Conservation (phyloP, 176 grass and related monocot species). For the Juncus inflexus region DNA sequence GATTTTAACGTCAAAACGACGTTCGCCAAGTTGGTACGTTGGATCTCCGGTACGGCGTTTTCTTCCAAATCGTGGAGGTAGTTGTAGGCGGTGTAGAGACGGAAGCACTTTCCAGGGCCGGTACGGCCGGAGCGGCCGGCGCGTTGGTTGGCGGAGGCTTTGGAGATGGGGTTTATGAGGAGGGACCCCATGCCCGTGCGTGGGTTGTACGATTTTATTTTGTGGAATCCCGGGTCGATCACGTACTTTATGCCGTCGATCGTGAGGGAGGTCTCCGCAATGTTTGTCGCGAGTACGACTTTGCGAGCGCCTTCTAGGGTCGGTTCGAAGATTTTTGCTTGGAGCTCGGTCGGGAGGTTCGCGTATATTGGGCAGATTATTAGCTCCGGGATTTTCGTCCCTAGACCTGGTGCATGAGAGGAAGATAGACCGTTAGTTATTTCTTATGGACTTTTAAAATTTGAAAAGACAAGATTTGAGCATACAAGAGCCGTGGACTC, state of each 20-base stretch:
- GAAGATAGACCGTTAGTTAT: no score
- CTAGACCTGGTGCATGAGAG: slow-evolving; percentile 31
- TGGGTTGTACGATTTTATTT: slow-evolving; percentile 91
- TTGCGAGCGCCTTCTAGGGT: slow-evolving; percentile 85
- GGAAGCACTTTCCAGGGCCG: slow-evolving; percentile 92
- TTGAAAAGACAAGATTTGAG: no score
- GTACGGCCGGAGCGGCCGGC: slow-evolving; percentile 89
- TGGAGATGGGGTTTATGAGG: slow-evolving; percentile 82
- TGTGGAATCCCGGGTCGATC: slow-evolving; percentile 89
- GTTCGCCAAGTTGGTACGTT: slow-evolving; percentile 85
- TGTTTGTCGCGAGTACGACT: slow-evolving; percentile 89
- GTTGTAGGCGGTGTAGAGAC: slow-evolving; percentile 76
- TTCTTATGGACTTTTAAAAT: no score
- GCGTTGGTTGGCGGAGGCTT: slow-evolving; percentile 83
- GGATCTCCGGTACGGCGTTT: slow-evolving; percentile 84
- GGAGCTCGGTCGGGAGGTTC: slow-evolving; percentile 86
- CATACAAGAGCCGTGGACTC: no score
- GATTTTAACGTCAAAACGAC: slow-evolving; percentile 92
- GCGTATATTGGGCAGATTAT: slow-evolving; percentile 97
- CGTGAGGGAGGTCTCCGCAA: slow-evolving; percentile 88
- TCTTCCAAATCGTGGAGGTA: slow-evolving; percentile 89
- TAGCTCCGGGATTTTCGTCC: slow-evolving; percentile 88
- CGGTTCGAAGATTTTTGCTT: slow-evolving; percentile 91
- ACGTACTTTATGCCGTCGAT: slow-evolving; percentile 98
- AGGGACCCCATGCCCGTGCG: slow-evolving; percentile 88